Conservation (phyloP, 257 asterid species). For the Capsicum rhomboideum region DNA sequence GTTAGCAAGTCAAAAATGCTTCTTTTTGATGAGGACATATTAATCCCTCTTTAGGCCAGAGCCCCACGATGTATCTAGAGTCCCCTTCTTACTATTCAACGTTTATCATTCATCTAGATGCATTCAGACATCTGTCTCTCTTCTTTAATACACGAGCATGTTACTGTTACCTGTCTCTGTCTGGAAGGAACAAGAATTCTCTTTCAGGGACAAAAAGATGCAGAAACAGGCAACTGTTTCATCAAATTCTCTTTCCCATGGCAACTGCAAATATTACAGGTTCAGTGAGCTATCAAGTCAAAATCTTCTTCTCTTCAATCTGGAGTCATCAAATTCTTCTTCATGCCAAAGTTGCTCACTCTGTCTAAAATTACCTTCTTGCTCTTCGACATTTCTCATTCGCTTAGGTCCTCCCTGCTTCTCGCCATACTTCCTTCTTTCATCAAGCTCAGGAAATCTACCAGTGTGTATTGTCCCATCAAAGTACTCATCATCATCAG, state of each 20-base stretch:
- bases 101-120: not conserved
- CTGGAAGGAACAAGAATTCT: not conserved
- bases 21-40: not conserved
- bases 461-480: constrained; percentile 29
- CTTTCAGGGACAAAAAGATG: not conserved
- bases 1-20: not conserved
- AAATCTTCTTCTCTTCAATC: constrained; percentile 68
- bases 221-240: too few species aligned
- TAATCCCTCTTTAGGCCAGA: not conserved
- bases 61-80: not conserved
- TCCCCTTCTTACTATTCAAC: not conserved
- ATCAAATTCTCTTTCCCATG: not conserved
- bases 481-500: constrained; percentile 37
- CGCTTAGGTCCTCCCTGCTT: constrained; percentile 41
- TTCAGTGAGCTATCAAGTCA: constrained; percentile 17
- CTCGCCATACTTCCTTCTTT: constrained; percentile 55
- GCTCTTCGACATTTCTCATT: constrained; percentile 48
- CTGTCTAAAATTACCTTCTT: constrained; percentile 41
- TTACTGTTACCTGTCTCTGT: not conserved
- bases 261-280: not conserved
- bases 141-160: not conserved
- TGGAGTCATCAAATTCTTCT: constrained; percentile 48
- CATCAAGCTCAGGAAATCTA: constrained; percentile 43
- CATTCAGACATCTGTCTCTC: not conserved
- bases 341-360: constrained; percentile 56